These are phyloP conservation scores for Leccinum subgranulosum DNA, from an alignment of 768 basidiomycete species.

Conservation along the genomic window DNA sequence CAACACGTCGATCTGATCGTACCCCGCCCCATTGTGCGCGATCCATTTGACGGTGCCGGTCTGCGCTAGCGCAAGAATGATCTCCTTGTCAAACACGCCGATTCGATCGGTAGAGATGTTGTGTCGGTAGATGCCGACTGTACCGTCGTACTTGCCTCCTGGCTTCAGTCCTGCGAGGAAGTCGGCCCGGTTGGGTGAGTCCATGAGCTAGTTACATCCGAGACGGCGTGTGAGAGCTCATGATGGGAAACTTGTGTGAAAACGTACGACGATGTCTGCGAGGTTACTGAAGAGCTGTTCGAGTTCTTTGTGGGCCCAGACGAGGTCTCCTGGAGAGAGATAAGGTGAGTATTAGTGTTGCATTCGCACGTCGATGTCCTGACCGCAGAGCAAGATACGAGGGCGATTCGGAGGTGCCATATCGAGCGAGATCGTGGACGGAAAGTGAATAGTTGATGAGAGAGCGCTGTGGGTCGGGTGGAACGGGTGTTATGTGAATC, in stretches of 20 bases:
- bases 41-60: conserved; percentile 70
- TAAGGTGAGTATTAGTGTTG: not conserved
- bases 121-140: conserved; percentile 77
- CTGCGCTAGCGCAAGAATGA: conserved; percentile 63
- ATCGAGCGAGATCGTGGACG: not conserved
- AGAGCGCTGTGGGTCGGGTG: not conserved
- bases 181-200: conserved; percentile 60
- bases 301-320: conserved; percentile 80
- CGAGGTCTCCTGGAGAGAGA: conserved; percentile 51
- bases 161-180: conserved; percentile 63
- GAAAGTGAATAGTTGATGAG: not conserved
- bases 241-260: not conserved
- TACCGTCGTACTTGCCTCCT: conserved; percentile 70
- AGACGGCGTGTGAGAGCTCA: not conserved
- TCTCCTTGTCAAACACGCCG: conserved; percentile 77
- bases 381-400: conserved; percentile 36
- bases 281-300: conserved; percentile 60
- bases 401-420: conserved; percentile 3
- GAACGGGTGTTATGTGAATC: not conserved
- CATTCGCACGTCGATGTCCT: not conserved
- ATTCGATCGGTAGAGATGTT: conserved; percentile 62
- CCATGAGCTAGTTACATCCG: conserved; percentile 38
- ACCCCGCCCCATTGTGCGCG: conserved; percentile 90
- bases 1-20: conserved; percentile 74
- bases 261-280: conserved; percentile 74